These are phyloP conservation scores for Hyaloscypha hepaticicola DNA, from an alignment of 495 filamentous ascomycete species.

Conservation along the genomic window DNA sequence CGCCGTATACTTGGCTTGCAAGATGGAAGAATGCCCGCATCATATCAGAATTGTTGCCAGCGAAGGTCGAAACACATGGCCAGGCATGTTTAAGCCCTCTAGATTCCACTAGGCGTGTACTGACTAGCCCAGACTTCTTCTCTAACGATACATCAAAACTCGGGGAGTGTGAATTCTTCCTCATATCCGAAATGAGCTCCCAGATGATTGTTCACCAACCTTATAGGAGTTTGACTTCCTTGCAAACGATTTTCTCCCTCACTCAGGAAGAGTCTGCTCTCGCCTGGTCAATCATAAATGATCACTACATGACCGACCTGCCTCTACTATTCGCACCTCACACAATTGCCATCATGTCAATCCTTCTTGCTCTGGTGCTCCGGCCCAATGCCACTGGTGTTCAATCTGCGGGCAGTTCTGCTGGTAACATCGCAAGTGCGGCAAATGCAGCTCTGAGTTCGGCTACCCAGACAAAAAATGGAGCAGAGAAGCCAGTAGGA, in stretches of 20 bases:
- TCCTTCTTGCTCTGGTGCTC: conserved; percentile 81
- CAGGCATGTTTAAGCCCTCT: conserved; percentile 51
- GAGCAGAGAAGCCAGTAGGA: conserved; percentile 15
- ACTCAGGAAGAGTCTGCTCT: conserved; percentile 74
- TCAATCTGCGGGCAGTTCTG: conserved; percentile 23
- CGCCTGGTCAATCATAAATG: conserved; percentile 89
- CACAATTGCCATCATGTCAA: conserved; percentile 85
- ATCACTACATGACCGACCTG: conserved; percentile 92
- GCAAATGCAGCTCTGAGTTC: conserved; percentile 31
- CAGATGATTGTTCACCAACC: conserved; percentile 96
- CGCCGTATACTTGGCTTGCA: conserved; percentile 92
- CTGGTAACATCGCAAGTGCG: conserved; percentile 36
- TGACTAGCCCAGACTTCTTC: conserved; percentile 63
- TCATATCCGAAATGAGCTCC: conserved; percentile 93
- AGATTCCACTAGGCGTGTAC: conserved; percentile 8
- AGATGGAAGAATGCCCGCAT: conserved; percentile 97
- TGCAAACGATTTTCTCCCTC: conserved; percentile 68
- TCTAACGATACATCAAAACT: conserved; percentile 79
- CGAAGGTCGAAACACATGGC: conserved; percentile 86
- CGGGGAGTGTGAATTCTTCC: conserved; percentile 93
- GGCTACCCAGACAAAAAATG: conserved; percentile 22
- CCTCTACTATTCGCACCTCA: conserved; percentile 87
- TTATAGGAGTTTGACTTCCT: conserved; percentile 80
- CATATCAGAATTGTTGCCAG: conserved; percentile 86
- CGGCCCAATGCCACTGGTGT: conserved; percentile 43